Base-by-base conservation (phyloP, 331 rosid species). In the Telfairia occidentalis region DNA sequence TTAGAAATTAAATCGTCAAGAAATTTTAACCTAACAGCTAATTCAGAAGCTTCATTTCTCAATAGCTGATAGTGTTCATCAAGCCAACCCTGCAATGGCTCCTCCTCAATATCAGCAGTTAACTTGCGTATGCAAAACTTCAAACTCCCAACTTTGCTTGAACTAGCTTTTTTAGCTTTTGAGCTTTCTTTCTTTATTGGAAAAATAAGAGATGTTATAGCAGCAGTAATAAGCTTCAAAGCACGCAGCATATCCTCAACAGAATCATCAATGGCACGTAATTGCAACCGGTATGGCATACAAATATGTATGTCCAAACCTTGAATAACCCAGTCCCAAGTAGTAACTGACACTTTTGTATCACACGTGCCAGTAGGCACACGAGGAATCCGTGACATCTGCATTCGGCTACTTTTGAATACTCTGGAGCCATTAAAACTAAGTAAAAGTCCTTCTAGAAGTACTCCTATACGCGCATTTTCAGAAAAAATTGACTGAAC, bases 61-160 rank as follows among this genome's bases (percentile, higher is more conserved):
- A 95, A 83, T 79, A 95, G 86, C 74, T 75, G 90, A 81, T 87
- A 86, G 84, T 95, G 99, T 81, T 95, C 99, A 86, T 95, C 99
- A 85, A 95, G 90, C 99, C 99, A 95, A 63, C 97, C 99, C 86
- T 95, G 99, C 77, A 95, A 54, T 38, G 97, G 99, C 71, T 95
- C 97, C 82, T 95, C 99, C 86, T 95, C 99, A 60, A 95, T 92
- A 77, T 92, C 96, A 73, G 88, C 92, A 84, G 94, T 89, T 53
- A 95, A 81, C 85, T 85, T 92, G 77, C 97, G 89, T 85, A 89
- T 85, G 84, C 81, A 84, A 78, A 95, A 92, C 89, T 85, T 95
- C 75, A 95, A 42, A 88, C 97, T 78, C 80, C 99, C 99, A 75
- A 95, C 84, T 82, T 82, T 90, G 61, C 79, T 71, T 81, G 97